phyloP scores from a whole-genome alignment of 2,329 filamentous ascomycete species.

The Davidsoniella australis region DNA sequence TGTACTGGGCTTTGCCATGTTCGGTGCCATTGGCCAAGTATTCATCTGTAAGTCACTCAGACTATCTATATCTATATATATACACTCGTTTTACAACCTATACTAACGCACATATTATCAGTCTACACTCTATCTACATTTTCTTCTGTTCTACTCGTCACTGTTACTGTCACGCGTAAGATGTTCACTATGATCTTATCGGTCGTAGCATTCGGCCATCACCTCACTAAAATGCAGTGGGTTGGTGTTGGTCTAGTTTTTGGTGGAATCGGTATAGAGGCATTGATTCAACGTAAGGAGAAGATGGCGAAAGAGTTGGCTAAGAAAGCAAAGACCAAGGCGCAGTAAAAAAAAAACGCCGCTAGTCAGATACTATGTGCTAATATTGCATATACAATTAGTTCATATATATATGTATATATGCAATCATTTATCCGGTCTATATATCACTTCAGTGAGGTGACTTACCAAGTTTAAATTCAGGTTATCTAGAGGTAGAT shows the following conservation, averaged over 20 bases:
- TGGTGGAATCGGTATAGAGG: slow-evolving; percentile 86
- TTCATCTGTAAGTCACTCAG: slow-evolving; percentile 57
- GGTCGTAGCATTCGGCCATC: slow-evolving; percentile 86
- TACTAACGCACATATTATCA: slow-evolving; percentile 19
- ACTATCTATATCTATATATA: not conserved
- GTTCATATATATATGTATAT: too few species aligned
- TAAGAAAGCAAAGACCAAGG: slow-evolving; percentile 23
- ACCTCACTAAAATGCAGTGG: slow-evolving; percentile 78
- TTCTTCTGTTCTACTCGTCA: slow-evolving; percentile 79
- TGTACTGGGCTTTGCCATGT: slow-evolving; percentile 75
- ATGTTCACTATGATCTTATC: slow-evolving; percentile 99
- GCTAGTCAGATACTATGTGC: too few species aligned
- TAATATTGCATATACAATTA: too few species aligned
- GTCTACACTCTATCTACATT: slow-evolving; percentile 88
- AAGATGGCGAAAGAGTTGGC: slow-evolving; percentile 64
- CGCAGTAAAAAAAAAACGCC: not conserved
- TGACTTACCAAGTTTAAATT: too few species aligned
- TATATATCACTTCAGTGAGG: too few species aligned
- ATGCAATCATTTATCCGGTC: too few species aligned
- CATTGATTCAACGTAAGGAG: slow-evolving; percentile 60
- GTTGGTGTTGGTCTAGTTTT: slow-evolving; percentile 84
- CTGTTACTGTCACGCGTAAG: slow-evolving; percentile 92
- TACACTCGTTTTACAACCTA: not conserved
- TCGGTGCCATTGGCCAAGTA: slow-evolving; percentile 83
- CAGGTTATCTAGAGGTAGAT: too few species aligned